Evolutionary conservation across 345 rosid genomes (phyloP), one percentile per base, ranked within the genome.

Genomic region (Eutrema heterophyllum): DNA sequence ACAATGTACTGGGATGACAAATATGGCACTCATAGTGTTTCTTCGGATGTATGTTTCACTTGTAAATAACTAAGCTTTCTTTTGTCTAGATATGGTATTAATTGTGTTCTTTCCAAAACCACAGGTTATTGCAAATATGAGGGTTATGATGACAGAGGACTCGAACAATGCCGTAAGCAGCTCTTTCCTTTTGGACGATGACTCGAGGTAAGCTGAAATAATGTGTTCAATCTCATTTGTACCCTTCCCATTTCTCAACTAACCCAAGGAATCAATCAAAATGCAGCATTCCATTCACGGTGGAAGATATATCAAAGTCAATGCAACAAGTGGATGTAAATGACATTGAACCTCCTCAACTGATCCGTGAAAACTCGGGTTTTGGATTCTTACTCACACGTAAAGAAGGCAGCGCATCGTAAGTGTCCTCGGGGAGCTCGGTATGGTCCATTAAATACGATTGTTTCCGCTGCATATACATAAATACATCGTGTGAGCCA

Each of bases 1-100:
- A 95, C 99, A n/a, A 95, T 95, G 98, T 95, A 95, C 76, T 95
- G 99, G 98, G 99, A 95, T 81, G 99, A 92, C 82, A 95, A 95
- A 79, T 92, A 92, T 48, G 99, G 97, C 75, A 92, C 98, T 0
- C 99, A 87, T 62, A 95, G 91, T 13, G 99, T 92, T 50, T 95
- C 98, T 52, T 87, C 98, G 13, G 98, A 95, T 44, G 99, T 95
- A 81, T 85, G 96, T 68, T 27, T 38, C 55, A 36, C 71, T 64
- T 67, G 15, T 64, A 35, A 29, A 41, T 18, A n/a, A 32, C n/a
- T 67, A 35, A 59, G n/a, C 24, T 59, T 66, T 52, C 32, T 58
- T 4, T 60, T 11, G 15, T 51, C 43, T 57, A n/a, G 24, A 57
- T 40, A 18, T 63, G 51, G 43, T 78, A 52, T 15, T 75, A 12